Conservation (phyloP, 805 yeast genomes). For the Candida awuae region DNA sequence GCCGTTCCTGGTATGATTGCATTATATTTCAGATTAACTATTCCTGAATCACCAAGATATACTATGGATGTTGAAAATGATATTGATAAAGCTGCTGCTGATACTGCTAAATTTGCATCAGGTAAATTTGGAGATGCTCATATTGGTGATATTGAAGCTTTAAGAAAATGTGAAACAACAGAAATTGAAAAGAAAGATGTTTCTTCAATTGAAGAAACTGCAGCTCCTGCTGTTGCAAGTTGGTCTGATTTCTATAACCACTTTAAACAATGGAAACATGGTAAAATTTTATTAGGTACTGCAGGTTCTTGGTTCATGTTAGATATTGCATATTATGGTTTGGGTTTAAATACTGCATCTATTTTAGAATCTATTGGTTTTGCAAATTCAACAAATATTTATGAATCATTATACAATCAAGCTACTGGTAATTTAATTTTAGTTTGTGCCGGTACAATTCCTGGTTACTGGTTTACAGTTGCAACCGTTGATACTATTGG, state of each 20-base stretch:
- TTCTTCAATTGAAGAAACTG: conserved; percentile 24
- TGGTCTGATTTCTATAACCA: conserved; percentile 62
- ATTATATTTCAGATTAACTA: conserved; percentile 84
- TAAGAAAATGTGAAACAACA: conserved; percentile 18
- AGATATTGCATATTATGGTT: conserved; percentile 88
- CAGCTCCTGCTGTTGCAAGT: conserved; percentile 68
- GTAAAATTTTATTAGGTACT: conserved; percentile 77
- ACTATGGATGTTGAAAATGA: conserved; percentile 63
- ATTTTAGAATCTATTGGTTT: conserved; percentile 80
- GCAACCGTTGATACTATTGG: conserved; percentile 78
- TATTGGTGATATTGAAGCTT: conserved; percentile 33
- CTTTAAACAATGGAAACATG: conserved; percentile 80
- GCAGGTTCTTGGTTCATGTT: conserved; percentile 88
- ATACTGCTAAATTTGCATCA: conserved; percentile 40
- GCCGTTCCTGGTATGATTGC: conserved; percentile 82
- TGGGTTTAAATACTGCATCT: conserved; percentile 73
- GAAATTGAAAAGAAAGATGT: conserved; percentile 21
- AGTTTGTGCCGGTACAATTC: conserved; percentile 91
- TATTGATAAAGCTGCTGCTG: conserved; percentile 47
- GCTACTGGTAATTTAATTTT: conserved; percentile 91
- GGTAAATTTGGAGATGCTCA: conserved; percentile 45
- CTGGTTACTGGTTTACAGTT: conserved; percentile 85
- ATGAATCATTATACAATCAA: conserved; percentile 60
- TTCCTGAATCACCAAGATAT: conserved; percentile 92
- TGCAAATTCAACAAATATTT: conserved; percentile 64